Base-by-base conservation (phyloP, 331 rosid genomes). In the Rhamnella rubrinervis region DNA sequence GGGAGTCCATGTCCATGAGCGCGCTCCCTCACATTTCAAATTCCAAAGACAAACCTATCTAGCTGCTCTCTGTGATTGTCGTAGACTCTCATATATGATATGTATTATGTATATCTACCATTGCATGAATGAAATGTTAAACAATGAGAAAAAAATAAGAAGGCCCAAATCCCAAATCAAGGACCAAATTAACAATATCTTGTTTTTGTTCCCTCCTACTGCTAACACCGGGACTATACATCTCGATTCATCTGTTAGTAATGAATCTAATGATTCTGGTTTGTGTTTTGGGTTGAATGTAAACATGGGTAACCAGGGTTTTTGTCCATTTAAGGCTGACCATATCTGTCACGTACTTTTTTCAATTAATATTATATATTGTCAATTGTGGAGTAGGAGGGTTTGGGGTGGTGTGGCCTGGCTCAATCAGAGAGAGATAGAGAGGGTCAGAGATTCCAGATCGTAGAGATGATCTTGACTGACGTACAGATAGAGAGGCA, bases 21-120 rank as follows among this genome's bases (percentile, higher is more conserved):
- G 78, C 41, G 28, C 17, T 52, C 28, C 46, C 71, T 21, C 44
- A 26, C 31, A 70, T 75, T 68, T 44, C 75, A 73, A 68, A 78
- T 63, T 62, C 78, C 75, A 62, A 67, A 67, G 78, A 64, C 66
- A 11, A 66, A 52, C 70, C 74, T 31, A 31, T 5, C 35, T 31
- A 31, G 35, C 35, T 31, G 35, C 35, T 31, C 5, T 3, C 35
- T 31, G 5, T 31, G 35, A 31, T 4, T 31, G 35, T 31, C 35
- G 35, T 31, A 28, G 4, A 31, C 35, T 31, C 35, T 31, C 35
- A 31, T 31, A 3, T 31, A 31, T 31, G 35, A 3, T 3, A 31
- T 31, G 4, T 31, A 31, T 26, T 26, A 26, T 26, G 4, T 26
- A 26, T 31, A 31, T 31, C 35, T 4, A 31, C 35, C 35, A 31